phyloP scores from a whole-genome alignment of 139 green algal genomes.

The Micromonas commoda region DNA sequence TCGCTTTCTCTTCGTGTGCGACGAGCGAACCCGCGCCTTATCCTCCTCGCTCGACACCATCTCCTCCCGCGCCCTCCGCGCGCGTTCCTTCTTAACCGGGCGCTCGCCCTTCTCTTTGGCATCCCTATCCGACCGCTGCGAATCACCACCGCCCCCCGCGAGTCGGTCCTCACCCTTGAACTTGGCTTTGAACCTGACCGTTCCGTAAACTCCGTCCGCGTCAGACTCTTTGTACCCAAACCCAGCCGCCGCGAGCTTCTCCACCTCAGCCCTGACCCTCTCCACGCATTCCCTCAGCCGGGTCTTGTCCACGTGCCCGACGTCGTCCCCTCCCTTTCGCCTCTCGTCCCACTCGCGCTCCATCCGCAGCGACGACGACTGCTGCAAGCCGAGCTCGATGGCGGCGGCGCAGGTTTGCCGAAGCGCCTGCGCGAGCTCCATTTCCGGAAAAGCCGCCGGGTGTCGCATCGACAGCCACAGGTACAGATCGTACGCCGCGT shows the following conservation, averaged over 20 bases:
- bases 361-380: too few relatives aligned
- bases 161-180: too few relatives aligned
- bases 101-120: background rate
- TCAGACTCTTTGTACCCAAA: background rate
- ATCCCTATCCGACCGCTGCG: too few relatives aligned
- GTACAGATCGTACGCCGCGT: constrained; percentile 21
- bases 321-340: too few relatives aligned
- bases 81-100: background rate
- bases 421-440: constrained; percentile 4
- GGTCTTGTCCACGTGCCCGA: too few relatives aligned
- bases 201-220: background rate
- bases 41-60: background rate
- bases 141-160: too few relatives aligned
- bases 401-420: background rate
- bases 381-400: background rate
- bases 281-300: background rate
- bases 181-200: background rate
- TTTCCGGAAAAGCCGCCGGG: constrained; percentile 1
- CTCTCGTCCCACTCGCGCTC: too few relatives aligned
- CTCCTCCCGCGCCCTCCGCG: background rate
- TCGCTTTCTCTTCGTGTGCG: too few relatives aligned
- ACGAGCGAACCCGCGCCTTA: background rate
- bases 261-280: background rate
- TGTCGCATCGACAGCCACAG: background rate
- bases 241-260: background rate